phyloP scores from a whole-genome alignment of 805 yeast species.

The Ogataea polymorpha region DNA sequence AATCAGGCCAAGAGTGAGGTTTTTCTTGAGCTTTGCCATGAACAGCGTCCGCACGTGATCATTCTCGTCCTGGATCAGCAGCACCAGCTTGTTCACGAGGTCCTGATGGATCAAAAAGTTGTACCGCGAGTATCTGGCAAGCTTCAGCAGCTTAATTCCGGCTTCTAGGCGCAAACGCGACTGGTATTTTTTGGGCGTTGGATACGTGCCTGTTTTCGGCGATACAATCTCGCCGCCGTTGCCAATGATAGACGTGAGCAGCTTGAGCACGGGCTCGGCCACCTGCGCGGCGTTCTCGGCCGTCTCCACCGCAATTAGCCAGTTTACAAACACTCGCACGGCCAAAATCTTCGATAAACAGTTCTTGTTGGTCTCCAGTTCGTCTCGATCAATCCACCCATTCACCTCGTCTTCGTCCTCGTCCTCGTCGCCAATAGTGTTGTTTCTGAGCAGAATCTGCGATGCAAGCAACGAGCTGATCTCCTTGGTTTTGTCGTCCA shows the following conservation, averaged over 20 bases:
- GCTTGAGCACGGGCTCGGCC: constrained; percentile 63
- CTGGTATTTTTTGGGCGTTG: constrained; percentile 64
- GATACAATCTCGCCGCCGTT: constrained; percentile 76
- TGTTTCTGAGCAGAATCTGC: constrained; percentile 56
- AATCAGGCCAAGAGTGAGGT: constrained; percentile 48
- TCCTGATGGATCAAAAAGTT: constrained; percentile 50
- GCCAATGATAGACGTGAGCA: constrained; percentile 62
- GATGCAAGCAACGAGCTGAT: constrained; percentile 60
- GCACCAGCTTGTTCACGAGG: constrained; percentile 50
- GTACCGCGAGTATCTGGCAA: constrained; percentile 54
- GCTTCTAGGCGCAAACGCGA: constrained; percentile 64
- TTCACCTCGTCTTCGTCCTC: constrained; percentile 62
- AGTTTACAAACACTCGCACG: constrained; percentile 55
- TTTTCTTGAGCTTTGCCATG: constrained; percentile 46
- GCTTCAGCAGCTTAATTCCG: constrained; percentile 59
- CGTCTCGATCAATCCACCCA: constrained; percentile 36
- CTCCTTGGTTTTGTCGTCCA: constrained; percentile 52
- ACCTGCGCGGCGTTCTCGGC: constrained; percentile 40
- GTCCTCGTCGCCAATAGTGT: constrained; percentile 32
- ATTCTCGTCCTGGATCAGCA: constrained; percentile 66
- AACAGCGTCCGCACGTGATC: constrained; percentile 53
- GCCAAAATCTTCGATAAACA: constrained; percentile 36
- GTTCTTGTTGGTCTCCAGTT: constrained; percentile 11
- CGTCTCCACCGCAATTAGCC: constrained; percentile 38
- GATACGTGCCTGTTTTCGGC: constrained; percentile 39